A percentile compares a stretch with the other conserved stretches of the same genome.
Conservation (phyloP, 1,284 basidiomycete genomes). For the Sporisorium graminicola region DNA sequence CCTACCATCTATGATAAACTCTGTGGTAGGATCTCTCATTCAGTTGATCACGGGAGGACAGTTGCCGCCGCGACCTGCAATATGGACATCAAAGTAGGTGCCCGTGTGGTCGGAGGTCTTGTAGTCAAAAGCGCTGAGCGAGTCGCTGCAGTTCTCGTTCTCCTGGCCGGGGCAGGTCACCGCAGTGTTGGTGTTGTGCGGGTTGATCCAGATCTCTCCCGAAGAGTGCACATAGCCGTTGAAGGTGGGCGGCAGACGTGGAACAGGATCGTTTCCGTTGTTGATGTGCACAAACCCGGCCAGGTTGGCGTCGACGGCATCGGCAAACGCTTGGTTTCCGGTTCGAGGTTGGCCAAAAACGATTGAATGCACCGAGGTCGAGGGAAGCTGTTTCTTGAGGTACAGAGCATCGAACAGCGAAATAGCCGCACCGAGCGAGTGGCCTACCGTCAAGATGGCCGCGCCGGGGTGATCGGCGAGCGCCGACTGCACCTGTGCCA, state of each 20-base stretch:
- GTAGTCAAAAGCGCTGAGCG: slow-evolving; percentile 38
- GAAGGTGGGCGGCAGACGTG: slow-evolving; percentile 49
- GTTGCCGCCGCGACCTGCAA: slow-evolving; percentile 48
- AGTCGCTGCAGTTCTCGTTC: slow-evolving; percentile 59
- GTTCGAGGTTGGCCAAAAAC: slow-evolving; percentile 59
- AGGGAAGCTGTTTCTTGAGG: slow-evolving; percentile 43
- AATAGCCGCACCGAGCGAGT: slow-evolving; percentile 63
- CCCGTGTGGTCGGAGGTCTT: slow-evolving; percentile 57
- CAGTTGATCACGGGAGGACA: slow-evolving; percentile 46
- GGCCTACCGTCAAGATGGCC: slow-evolving; percentile 52
- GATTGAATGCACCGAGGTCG: slow-evolving; percentile 35
- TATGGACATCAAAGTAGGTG: slow-evolving; percentile 62
- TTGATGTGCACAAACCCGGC: slow-evolving; percentile 55
- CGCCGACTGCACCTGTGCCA: slow-evolving; percentile 49
- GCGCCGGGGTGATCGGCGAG: slow-evolving; percentile 39
- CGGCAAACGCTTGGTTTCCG: slow-evolving; percentile 54
- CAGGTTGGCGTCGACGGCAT: slow-evolving; percentile 52
- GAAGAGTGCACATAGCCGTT: slow-evolving; percentile 49
- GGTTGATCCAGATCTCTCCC: slow-evolving; percentile 62
- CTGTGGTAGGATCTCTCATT: neutral
- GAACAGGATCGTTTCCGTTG: slow-evolving; percentile 56
- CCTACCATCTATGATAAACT: neutral
- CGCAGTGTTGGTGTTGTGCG: slow-evolving; percentile 47
- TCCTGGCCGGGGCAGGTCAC: slow-evolving; percentile 63
- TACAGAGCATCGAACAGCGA: slow-evolving; percentile 53